Percentiles rank a stretch among this genome's conserved stretches.
Conservation (phyloP, 108 stramenopile genomes). For the Cylindrotheca closterium region DNA sequence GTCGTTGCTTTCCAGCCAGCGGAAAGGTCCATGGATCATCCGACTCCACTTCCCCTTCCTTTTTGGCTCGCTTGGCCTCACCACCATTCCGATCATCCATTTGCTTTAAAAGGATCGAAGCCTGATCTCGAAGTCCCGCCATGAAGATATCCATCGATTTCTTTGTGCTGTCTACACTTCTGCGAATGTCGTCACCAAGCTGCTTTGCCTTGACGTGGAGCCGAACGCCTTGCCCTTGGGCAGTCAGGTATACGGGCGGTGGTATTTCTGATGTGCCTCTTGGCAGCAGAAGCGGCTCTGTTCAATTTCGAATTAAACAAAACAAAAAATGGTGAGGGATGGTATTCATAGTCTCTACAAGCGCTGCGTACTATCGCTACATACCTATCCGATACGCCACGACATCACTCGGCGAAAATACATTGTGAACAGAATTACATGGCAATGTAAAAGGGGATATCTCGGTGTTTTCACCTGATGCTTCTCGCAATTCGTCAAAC, state of each 20-base stretch:
- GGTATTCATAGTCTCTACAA: too few species aligned
- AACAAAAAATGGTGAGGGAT: too few species aligned
- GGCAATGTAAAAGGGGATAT: constrained; percentile 75
- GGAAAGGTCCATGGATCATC: constrained; percentile 40
- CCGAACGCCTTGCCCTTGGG: constrained; percentile 64
- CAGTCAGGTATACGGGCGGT: constrained; percentile 64
- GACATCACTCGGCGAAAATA: constrained; percentile 81
- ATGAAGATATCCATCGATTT: constrained; percentile 10
- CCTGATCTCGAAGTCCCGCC: constrained; percentile 19
- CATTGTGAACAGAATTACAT: constrained; percentile 61
- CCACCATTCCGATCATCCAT: constrained; percentile 11
- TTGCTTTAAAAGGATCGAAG: constrained; percentile 10
- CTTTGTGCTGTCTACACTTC: constrained; percentile 31
- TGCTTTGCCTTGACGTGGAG: constrained; percentile 79
- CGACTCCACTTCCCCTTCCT: neutral
- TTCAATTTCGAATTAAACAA: too few species aligned
- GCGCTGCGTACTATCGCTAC: too few species aligned
- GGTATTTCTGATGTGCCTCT: constrained; percentile 54
- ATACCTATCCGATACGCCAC: constrained; percentile 74
- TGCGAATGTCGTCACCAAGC: constrained; percentile 54
- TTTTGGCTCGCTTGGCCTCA: constrained; percentile 1
- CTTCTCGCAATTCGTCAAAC: constrained; percentile 70
- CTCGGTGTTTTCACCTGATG: constrained; percentile 24
- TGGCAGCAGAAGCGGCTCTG: constrained; percentile 59
- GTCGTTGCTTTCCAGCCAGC: constrained; percentile 53